phyloP scores from a whole-genome alignment of 345 rosid species.

The Carallia brachiata region DNA sequence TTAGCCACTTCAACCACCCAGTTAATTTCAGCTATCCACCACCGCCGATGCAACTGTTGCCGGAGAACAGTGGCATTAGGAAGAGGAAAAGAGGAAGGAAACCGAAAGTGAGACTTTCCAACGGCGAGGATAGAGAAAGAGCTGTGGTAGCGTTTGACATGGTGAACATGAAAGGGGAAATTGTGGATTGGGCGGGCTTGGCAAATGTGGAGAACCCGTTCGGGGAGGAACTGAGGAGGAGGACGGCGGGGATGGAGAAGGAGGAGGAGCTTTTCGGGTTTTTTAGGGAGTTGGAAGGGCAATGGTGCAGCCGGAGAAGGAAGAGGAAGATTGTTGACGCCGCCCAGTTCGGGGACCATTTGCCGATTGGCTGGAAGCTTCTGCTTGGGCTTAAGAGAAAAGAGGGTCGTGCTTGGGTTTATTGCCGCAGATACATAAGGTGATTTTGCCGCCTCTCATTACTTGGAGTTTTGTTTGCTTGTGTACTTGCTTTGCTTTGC shows the following conservation, averaged over 20 bases:
- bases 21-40: conserved; percentile 17
- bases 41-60: conserved; percentile 17
- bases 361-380: conserved; percentile 77
- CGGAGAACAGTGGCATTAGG: conserved; percentile 16
- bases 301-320: conserved; percentile 82
- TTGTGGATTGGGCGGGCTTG: conserved; percentile 43
- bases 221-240: conserved; percentile 49
- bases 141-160: conserved; percentile 28
- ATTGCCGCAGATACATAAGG: conserved; percentile 74
- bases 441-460: conserved; percentile 10
- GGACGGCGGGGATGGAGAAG: conserved; percentile 50
- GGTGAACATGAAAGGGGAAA: conserved; percentile 47
- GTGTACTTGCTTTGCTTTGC: background rate
- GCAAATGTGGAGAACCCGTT: conserved; percentile 49
- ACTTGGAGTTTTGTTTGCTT: background rate
- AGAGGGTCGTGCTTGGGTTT: conserved; percentile 63
- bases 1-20: conserved; percentile 16
- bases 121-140: conserved; percentile 27
- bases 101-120: conserved; percentile 32
- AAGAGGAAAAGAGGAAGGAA: conserved; percentile 68
- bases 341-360: conserved; percentile 42
- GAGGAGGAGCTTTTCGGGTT: conserved; percentile 64
- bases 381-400: conserved; percentile 66
- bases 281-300: conserved; percentile 56
- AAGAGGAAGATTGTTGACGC: conserved; percentile 83